Percentiles rank a stretch among this genome's conserved stretches.
These are phyloP conservation scores for Russula vinacea DNA, from an alignment of 768 basidiomycete genomes.

Conservation along the genomic window DNA sequence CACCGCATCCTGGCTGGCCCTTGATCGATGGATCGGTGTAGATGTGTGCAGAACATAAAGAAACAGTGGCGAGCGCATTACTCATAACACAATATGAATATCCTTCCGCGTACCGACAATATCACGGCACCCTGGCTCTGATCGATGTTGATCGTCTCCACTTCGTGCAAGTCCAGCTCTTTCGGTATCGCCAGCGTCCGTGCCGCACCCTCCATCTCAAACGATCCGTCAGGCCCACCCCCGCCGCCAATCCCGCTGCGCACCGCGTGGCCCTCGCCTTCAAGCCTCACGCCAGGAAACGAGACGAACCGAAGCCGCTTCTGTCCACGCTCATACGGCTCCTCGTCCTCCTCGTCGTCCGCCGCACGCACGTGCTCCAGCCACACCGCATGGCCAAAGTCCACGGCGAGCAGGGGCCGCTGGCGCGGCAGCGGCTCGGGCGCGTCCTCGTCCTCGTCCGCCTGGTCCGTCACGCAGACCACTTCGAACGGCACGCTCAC, in stretches of 20 bases:
- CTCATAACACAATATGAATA: constrained; percentile 70
- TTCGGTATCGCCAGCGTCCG: constrained; percentile 61
- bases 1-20: no score
- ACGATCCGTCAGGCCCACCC: constrained; percentile 34
- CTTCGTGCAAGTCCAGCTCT: constrained; percentile 59
- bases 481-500: constrained; percentile 69
- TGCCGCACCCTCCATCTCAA: constrained; percentile 45
- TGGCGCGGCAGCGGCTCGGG: constrained; percentile 43
- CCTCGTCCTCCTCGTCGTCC: constrained; percentile 36
- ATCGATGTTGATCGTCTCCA: constrained; percentile 77
- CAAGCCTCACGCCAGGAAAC: constrained; percentile 52
- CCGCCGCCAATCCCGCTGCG: constrained; percentile 12
- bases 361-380: constrained; percentile 53
- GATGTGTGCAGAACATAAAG: background rate
- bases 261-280: constrained; percentile 35
- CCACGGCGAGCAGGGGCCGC: constrained; percentile 71
- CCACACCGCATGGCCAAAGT: constrained; percentile 88
- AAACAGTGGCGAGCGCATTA: constrained; percentile 23
- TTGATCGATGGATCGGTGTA: no score
- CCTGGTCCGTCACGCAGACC: constrained; percentile 56
- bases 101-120: constrained; percentile 64
- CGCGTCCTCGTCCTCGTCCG: constrained; percentile 41
- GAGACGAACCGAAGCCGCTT: constrained; percentile 68
- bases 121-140: constrained; percentile 73
- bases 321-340: constrained; percentile 34